Evolutionary conservation across 2,329 filamentous ascomycete species (phyloP).

Genomic region (Fusarium udum): DNA sequence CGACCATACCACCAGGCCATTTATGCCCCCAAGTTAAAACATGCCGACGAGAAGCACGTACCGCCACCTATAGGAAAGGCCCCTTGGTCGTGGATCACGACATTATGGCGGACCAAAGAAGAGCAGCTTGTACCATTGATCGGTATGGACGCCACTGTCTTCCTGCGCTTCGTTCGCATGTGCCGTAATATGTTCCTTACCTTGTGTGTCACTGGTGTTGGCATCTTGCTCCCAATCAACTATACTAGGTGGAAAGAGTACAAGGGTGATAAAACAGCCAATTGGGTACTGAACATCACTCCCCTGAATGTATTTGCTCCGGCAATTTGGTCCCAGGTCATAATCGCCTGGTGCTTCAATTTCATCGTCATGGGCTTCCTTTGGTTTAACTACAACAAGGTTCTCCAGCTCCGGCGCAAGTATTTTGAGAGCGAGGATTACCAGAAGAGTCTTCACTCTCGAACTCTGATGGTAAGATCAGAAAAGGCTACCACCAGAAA

Average conservation of each 20-base stretch:
- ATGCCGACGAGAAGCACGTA: constrained; percentile 89
- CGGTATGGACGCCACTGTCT: constrained; percentile 90
- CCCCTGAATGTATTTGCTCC: constrained; percentile 63
- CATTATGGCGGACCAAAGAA: constrained; percentile 82
- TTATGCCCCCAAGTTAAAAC: constrained; percentile 92
- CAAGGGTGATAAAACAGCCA: constrained; percentile 31
- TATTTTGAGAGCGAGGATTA: constrained; percentile 92
- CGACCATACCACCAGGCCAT: constrained; percentile 92
- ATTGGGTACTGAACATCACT: constrained; percentile 69
- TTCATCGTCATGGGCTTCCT: constrained; percentile 81
- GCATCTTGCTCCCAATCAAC: constrained; percentile 85
- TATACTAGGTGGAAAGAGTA: constrained; percentile 55
- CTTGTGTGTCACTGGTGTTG: constrained; percentile 76
- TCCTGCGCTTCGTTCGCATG: constrained; percentile 90
- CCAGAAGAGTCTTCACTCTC: constrained; percentile 83
- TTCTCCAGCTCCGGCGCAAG: constrained; percentile 74
- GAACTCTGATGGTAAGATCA: constrained; percentile 69
- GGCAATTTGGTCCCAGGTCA: constrained; percentile 67
- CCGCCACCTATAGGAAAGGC: constrained; percentile 87
- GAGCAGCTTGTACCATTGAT: constrained; percentile 80
- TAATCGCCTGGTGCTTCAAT: constrained; percentile 73
- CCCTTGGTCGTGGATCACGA: constrained; percentile 86
- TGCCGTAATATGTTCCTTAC: constrained; percentile 87
- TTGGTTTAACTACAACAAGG: constrained; percentile 87
- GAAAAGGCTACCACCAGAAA: background rate